Evolutionary conservation across 805 yeast species (phyloP).

Genomic region (Lipomyces japonicus): DNA sequence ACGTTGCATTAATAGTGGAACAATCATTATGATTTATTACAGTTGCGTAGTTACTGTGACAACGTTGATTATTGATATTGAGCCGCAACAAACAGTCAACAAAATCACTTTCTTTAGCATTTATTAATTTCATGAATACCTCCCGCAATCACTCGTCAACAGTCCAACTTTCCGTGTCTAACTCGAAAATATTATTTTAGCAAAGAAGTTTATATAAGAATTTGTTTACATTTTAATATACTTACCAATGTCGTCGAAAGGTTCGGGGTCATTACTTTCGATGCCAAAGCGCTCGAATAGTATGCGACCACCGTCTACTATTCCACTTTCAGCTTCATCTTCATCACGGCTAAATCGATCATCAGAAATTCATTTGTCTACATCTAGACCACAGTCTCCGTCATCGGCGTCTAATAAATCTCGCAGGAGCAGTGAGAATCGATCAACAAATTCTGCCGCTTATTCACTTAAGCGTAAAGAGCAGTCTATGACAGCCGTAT

Average conservation of each 20-base stretch:
- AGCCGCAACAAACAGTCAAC: too few relatives aligned
- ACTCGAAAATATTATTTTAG: too few relatives aligned
- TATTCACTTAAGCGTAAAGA: slow-evolving; percentile 6
- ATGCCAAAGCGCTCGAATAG: slow-evolving; percentile 19
- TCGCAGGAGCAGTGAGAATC: slow-evolving; percentile 7
- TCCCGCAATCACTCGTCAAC: too few relatives aligned
- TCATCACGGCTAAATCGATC: slow-evolving; percentile 18
- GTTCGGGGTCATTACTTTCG: slow-evolving; percentile 15
- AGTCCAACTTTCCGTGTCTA: too few relatives aligned
- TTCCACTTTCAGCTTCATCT: slow-evolving; percentile 15
- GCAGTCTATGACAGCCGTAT: slow-evolving; percentile 6
- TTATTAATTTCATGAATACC: too few relatives aligned
- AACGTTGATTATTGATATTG: too few relatives aligned
- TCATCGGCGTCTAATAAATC: slow-evolving; percentile 2
- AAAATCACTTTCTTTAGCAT: too few relatives aligned
- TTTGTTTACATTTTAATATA: too few relatives aligned
- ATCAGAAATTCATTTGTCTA: slow-evolving; percentile 16
- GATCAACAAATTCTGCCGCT: background rate
- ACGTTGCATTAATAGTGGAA: too few relatives aligned
- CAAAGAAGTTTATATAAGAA: too few relatives aligned
- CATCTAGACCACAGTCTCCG: slow-evolving; percentile 3
- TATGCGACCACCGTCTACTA: slow-evolving; percentile 26
- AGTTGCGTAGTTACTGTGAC: too few relatives aligned
- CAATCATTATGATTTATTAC: too few relatives aligned
- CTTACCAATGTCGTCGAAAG: slow-evolving; percentile 6